Base-by-base conservation (phyloP, 2,329 filamentous ascomycete genomes). In the Cordyceps pruinosa region DNA sequence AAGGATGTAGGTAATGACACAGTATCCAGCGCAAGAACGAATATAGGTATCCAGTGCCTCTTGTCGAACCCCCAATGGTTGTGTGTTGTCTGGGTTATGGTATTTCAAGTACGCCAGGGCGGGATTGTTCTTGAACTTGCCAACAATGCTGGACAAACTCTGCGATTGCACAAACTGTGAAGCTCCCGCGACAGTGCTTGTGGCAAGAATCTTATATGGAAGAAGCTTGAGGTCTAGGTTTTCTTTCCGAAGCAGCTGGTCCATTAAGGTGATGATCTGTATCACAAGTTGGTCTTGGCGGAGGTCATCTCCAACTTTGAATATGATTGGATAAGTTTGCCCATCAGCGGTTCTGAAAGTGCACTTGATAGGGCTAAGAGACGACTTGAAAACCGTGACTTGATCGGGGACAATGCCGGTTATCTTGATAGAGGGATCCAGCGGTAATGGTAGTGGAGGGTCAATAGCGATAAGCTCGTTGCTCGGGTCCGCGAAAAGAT, bases 211-310 rank as follows among this genome's bases (percentile, higher is more conserved):
- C 65, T 93, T 93, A 75, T 99, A 99, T 0, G 94, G 94, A 0
- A 93, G 93, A 1, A 99, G 80, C 68, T 95, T 97, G 45, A 99
- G 80, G 68, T 99, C 94, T 10, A 99, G 78, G 60, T 99, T 97
- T 69, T 99, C 94, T 68, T 97, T 97, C 59, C 90, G 89, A 5
- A 99, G 80, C 1, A 99, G 83, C 58, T 93, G 89, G 66, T 99
- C 94, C 94, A 99, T 99, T 17, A 99, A 81, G 0, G 90, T 96
- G 69, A 99, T 97, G 67, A 97, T 97, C 67, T 85, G 94, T 56
- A 99, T 95, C 35, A 99, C 93, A 2, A 99, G 83, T 69, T 99
- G 94, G 68, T 99, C 94, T 72, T 99, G 94, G 15, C 94, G 88
- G 52, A 99, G 78, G 69, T 99, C 94, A 68, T 99, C 94, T 35